Conservation (phyloP, 805 yeast genomes). For the Schwanniomyces sp. region DNA sequence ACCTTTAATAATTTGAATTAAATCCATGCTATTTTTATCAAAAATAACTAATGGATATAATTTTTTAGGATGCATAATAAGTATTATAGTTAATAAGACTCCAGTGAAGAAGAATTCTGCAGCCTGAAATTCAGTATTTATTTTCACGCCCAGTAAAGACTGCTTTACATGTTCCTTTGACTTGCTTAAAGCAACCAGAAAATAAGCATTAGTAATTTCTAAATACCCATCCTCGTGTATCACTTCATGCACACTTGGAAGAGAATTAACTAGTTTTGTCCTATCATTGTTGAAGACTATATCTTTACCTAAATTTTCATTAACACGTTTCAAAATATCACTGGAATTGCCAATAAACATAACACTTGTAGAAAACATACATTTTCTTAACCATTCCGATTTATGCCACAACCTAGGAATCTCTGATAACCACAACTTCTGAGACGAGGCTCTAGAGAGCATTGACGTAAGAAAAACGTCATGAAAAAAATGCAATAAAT, state of each 20-base stretch:
- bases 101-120: constrained; percentile 18
- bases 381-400: constrained; percentile 15
- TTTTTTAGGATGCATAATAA: constrained; percentile 27
- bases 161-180: constrained; percentile 9
- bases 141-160: not conserved
- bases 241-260: not conserved
- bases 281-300: not conserved
- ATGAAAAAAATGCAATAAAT: constrained; percentile 18
- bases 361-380: constrained; percentile 18
- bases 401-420: constrained; percentile 17
- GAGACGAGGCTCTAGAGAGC: not conserved
- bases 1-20: constrained; percentile 19
- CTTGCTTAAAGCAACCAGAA: constrained; percentile 14
- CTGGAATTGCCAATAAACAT: constrained; percentile 17
- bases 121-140: constrained; percentile 8
- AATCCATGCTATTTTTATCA: constrained; percentile 15
- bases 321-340: not conserved
- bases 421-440: constrained; percentile 10
- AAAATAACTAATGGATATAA: constrained; percentile 23
- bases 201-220: constrained; percentile 21
- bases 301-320: not conserved
- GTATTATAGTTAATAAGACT: constrained; percentile 21
- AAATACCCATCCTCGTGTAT: not conserved
- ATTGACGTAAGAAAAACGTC: constrained; percentile 9
- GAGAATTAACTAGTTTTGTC: constrained; percentile 7